Evolutionary conservation across 2,329 filamentous ascomycete genomes (phyloP), one percentile per base, ranked within the genome.

Genomic region (Apiospora saccharicola): DNA sequence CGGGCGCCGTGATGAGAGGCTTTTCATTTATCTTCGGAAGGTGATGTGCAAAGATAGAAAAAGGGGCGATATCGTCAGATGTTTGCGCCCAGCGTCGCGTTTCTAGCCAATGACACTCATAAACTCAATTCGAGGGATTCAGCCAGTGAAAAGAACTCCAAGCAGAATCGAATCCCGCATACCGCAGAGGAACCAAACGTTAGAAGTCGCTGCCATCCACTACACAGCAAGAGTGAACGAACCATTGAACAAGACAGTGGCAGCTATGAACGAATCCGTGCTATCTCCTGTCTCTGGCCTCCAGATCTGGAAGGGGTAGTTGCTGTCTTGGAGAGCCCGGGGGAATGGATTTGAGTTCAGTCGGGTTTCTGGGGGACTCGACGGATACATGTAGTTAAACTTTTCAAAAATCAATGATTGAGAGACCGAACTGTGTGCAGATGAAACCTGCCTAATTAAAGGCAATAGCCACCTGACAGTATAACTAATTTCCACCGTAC

Each of bases 351-450:
- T 64, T 64, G 57, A 64, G 57, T 64, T 64, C 57, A 64, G 22
- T 41, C 34, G 30, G 41, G 57, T 64, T 64, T 64, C 57, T 64
- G 57, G 57, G 57, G 53, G 57, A 64, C 22, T 37, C 37, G 34
- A 61, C 22, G 53, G 41, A 41, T 6, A 30, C 26, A 30, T 30
- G 26, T 30, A 24, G 57, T 69, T 69, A 24, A 69, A 49, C 67
- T 37, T 69, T 69, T 69, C 67, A 49, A 69, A 49, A 69, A 49
- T 69, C 47, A 37, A 69, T 49, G 44, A 69, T 69, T 46, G 44
- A 69, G 67, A 69, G 67, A 69, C 67, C 41, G 57, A 49, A 49
- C 67, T 19, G 67, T 49, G 67, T 49, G 67, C 44, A 49, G 26
- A 49, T 69, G 44, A 69, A 49, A 69, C 67, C 43, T 64, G 57